Evolutionary conservation across 441 rosid species (phyloP), one percentile per base, ranked within the genome.

Genomic region (Geranium incanum): DNA sequence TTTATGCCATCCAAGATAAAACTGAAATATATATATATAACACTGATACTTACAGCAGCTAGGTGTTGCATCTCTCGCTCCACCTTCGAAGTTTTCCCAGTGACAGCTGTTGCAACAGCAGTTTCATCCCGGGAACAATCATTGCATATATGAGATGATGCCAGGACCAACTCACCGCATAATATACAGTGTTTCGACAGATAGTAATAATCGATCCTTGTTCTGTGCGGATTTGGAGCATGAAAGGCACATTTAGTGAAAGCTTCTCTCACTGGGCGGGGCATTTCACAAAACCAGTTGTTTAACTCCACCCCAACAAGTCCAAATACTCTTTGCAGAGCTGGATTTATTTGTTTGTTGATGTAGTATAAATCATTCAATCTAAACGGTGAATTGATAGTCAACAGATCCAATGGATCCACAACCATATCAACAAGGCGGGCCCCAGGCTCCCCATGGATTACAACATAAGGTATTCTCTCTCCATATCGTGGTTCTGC

Each of bases 371-470:
- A 68, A 78, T 89, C 97, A 80, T 95, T 95, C 76, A 95, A 79
- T 71, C 98, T 83, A 77, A 83, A 88, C 11, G 93, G 93, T 28
- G 98, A 88, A 76, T 88, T 84, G 1, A 89, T 73, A 55, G 87
- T 92, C 85, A 95, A 79, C 74, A 95, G 89, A 39, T 87, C 90
- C 84, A 88, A 69, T 28, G 98, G 98, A 85, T 95, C 97, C 67
- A 92, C 90, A 69, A 95, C 99, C 97, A 95, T 88, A 75, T 95
- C 99, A 83, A 88, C 91, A 50, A 92, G 84, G 36, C 96, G 86
- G 70, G 96, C 94, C 6, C 99, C 98, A 38, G 95, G 99, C 82
- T 89, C 93, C 21, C 98, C 97, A 73, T 95, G 97, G 79, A 92
- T 86, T 67, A 95, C 98, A 69, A 90, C 87, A 72, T 92, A 92